Conservation (phyloP, 257 asterid species). For the Gentiana macrophylla region DNA sequence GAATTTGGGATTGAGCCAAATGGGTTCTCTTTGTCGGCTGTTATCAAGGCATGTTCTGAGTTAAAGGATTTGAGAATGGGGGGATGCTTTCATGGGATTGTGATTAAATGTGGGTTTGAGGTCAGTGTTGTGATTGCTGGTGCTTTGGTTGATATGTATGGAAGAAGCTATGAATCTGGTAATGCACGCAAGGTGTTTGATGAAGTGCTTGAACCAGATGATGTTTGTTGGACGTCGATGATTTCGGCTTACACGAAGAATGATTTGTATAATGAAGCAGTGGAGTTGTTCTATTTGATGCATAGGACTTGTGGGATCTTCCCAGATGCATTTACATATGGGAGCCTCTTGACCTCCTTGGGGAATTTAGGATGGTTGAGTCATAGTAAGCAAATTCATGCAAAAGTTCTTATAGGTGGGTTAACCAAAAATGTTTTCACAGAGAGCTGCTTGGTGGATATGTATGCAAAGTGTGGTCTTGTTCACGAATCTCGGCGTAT, state of each 20-base stretch:
- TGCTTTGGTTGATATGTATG: constrained; percentile 81
- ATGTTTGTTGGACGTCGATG: constrained; percentile 68
- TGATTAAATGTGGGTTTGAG: constrained; percentile 40
- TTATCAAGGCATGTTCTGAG: constrained; percentile 58
- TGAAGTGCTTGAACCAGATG: constrained; percentile 69
- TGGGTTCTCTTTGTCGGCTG: constrained; percentile 59
- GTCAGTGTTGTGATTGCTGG: constrained; percentile 44
- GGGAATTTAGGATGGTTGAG: constrained; percentile 67
- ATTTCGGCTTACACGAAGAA: constrained; percentile 70
- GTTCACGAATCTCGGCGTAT: constrained; percentile 47
- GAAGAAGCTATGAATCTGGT: constrained; percentile 26
- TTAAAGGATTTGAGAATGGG: constrained; percentile 35
- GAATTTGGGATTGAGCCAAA: constrained; percentile 40
- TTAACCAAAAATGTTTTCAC: constrained; percentile 45
- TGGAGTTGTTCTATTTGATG: constrained; percentile 42
- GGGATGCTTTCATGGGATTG: constrained; percentile 48
- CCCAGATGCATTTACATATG: constrained; percentile 60
- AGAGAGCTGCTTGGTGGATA: constrained; percentile 64
- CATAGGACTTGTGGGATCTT: constrained; percentile 23
- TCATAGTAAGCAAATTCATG: constrained; percentile 66
- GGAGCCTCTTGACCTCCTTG: constrained; percentile 64
- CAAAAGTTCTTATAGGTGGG: constrained; percentile 34
- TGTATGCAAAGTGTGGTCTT: constrained; percentile 65
- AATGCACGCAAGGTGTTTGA: constrained; percentile 47
- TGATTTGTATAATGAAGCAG: constrained; percentile 52